Base-by-base conservation (phyloP, 208 protist species). In the Tetramitus jugosus region DNA sequence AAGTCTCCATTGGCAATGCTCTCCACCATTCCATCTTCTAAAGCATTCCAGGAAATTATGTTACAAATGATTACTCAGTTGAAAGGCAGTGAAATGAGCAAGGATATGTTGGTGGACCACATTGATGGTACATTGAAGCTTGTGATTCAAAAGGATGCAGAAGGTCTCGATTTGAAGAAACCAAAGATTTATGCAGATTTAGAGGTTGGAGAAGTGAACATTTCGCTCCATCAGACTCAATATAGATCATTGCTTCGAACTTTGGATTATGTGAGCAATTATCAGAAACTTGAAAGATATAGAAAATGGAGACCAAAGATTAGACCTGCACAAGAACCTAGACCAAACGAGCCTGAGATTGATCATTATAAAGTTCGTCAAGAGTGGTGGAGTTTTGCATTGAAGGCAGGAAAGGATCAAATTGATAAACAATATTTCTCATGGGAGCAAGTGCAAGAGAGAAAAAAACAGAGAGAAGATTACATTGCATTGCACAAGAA, bases 221-320 rank as follows among this genome's bases (percentile, higher is more conserved):
- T 74, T 17, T 53, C 10, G 8, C 26, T 74, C 4, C 42, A 74
- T 53, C 29, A 74, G 3, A 53, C 14, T 33, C 67, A 74, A 74
- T 74, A 74, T 35, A 74, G 39, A 53, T 39, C 33, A 39, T 53
- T 74, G 39, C 23, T 74, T 3, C 8, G 8, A 14, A 74, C 42
- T 33, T 26, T 74, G 1, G 67, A 74, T 20, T 74, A 74, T 20
- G 53, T 74, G 67, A 74, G 8, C 6, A 74, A 74, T 43, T 74
- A 53, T 53, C 6, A 35, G 13, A 29, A 37, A 74, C 53, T 53
- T 53, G 67, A 74, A 74, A 33, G n/a, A 45, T 74, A 40, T 37
- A 45, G 67, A 53, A 26, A 37, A 29, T 53, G 46, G 13, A 52
- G 42, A 74, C 67, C 67, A 37, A 53, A 33, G 23, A n/a, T 2